These are phyloP conservation scores for Chaetomium sp. DNA, from an alignment of 2,329 filamentous ascomycete genomes.

Conservation along the genomic window DNA sequence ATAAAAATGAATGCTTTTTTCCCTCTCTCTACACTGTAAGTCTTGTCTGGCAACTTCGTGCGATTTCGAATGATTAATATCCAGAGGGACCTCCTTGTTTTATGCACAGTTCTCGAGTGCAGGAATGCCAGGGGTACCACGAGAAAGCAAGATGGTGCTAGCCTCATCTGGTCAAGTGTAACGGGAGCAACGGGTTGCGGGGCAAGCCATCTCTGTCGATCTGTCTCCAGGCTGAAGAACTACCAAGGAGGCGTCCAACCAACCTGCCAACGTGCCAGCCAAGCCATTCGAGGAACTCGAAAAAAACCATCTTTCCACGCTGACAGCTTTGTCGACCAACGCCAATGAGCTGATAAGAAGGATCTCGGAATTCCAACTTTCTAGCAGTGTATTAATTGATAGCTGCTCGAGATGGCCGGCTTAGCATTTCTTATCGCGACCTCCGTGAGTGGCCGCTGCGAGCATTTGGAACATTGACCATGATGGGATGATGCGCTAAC, in stretches of 20 bases:
- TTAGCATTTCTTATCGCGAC: constrained; percentile 40
- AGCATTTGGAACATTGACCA: background rate
- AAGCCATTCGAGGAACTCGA: background rate
- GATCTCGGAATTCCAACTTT: background rate
- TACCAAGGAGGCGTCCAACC: constrained; percentile 1
- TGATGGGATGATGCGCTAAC: constrained; percentile 31
- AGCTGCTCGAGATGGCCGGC: constrained; percentile 39
- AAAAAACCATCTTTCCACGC: background rate
- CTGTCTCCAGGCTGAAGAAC: constrained; percentile 14
- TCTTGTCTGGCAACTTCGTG: background rate
- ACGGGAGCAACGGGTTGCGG: constrained; percentile 15
- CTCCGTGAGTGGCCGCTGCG: constrained; percentile 34
- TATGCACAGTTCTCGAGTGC: background rate
- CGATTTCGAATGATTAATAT: background rate
- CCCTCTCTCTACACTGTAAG: background rate
- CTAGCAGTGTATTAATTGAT: constrained; percentile 7
- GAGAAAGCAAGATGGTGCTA: constrained; percentile 1
- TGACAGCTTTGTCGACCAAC: background rate
- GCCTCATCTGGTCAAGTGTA: constrained; percentile 13
- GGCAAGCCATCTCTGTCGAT: constrained; percentile 13
- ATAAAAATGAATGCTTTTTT: background rate
- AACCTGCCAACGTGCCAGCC: constrained; percentile 11
- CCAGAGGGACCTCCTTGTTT: background rate
- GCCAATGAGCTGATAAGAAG: constrained; percentile 22
- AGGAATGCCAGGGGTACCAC: background rate